Conservation (phyloP, 768 basidiomycete genomes). For the Suillus lakei region DNA sequence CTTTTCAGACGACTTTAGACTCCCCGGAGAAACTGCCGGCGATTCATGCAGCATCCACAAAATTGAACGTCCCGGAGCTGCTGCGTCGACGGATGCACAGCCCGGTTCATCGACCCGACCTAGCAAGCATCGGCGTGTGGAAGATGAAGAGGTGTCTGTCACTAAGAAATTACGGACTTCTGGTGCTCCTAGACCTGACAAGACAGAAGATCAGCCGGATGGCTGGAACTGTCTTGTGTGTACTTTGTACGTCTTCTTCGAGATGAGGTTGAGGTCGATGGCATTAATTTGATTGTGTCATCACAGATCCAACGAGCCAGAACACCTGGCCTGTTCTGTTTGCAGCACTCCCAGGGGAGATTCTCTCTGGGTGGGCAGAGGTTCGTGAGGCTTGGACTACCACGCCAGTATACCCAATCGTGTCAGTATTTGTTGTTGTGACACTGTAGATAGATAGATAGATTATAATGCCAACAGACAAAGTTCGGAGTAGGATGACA, state of each 20-base stretch:
- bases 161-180: constrained; percentile 23
- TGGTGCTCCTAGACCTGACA: constrained; percentile 14
- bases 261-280: constrained; percentile 3
- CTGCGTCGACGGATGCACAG: background rate
- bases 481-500: constrained; percentile 1
- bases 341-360: constrained; percentile 61
- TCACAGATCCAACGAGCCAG: constrained; percentile 53
- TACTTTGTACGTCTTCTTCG: constrained; percentile 56
- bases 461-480: background rate
- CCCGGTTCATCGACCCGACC: constrained; percentile 12
- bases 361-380: constrained; percentile 20
- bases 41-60: constrained; percentile 1
- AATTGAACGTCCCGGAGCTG: constrained; percentile 1
- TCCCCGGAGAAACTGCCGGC: constrained; percentile 27
- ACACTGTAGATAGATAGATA: background rate
- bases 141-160: constrained; percentile 25
- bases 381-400: background rate
- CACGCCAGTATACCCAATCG: background rate
- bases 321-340: constrained; percentile 63
- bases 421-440: background rate
- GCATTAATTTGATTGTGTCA: constrained; percentile 13
- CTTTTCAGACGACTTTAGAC: constrained; percentile 57
- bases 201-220: constrained; percentile 39
- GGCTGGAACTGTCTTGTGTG: constrained; percentile 64
- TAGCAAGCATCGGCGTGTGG: constrained; percentile 25